phyloP scores from a whole-genome alignment of 2,329 filamentous ascomycete genomes.

The Cordyceps javanica region DNA sequence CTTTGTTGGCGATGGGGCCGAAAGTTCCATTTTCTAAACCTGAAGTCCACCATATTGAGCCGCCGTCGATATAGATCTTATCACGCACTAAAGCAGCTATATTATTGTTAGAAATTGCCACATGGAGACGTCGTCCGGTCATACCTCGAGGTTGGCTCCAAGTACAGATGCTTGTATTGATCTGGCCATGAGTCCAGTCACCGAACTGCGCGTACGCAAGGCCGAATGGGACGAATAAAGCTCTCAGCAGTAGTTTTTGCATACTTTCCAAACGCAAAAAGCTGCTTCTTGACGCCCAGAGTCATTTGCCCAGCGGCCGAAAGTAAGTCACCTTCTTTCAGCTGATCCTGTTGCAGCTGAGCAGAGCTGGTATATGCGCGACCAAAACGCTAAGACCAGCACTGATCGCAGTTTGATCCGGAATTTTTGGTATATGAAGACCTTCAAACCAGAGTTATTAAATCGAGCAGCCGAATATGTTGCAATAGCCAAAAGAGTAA shows the following conservation, averaged over 20 bases:
- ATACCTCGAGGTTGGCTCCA: slow-evolving; percentile 46
- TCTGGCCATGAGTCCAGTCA: slow-evolving; percentile 44
- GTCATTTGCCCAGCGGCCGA: neutral
- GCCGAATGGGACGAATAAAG: neutral
- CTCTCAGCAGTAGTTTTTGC: neutral
- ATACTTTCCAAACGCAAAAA: neutral
- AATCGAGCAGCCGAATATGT: neutral
- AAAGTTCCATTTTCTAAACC: slow-evolving; percentile 39
- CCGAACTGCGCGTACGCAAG: slow-evolving; percentile 33
- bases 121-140: neutral
- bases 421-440: no score
- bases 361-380: no score
- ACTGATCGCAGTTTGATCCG: no score
- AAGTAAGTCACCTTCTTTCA: neutral
- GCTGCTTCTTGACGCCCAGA: no score
- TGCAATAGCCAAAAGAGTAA: neutral
- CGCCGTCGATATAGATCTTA: slow-evolving; percentile 61
- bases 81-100: slow-evolving; percentile 54
- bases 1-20: slow-evolving; percentile 25
- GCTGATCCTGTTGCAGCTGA: no score
- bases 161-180: slow-evolving; percentile 53
- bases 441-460: no score
- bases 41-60: slow-evolving; percentile 46
- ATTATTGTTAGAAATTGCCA: neutral
- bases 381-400: no score